Percentiles rank a stretch among this genome's conserved stretches.
phyloP scores from a whole-genome alignment of 805 yeast species.

The Nakazawaea wyomingensis region DNA sequence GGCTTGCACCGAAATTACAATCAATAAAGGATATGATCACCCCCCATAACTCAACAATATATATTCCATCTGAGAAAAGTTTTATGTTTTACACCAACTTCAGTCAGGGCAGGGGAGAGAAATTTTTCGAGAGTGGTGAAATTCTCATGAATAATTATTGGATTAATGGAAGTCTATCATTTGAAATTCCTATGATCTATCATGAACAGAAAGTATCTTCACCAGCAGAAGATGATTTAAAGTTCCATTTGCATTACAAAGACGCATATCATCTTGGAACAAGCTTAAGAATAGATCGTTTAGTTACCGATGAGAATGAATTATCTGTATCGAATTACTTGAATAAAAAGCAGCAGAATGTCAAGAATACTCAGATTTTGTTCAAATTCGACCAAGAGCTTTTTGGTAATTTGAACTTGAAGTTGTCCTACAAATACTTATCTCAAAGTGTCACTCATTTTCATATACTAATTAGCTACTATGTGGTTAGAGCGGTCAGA shows the following conservation, averaged over 20 bases:
- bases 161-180: slow-evolving; percentile 33
- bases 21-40: slow-evolving; percentile 14
- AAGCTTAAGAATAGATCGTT: slow-evolving; percentile 25
- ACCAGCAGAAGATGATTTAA: slow-evolving; percentile 14
- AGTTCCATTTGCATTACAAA: slow-evolving; percentile 17
- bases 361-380: slow-evolving; percentile 14
- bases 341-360: not conserved
- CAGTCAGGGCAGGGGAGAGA: slow-evolving; percentile 32
- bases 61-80: slow-evolving; percentile 17
- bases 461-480: slow-evolving; percentile 28
- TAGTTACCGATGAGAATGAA: slow-evolving; percentile 18
- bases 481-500: slow-evolving; percentile 28
- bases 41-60: slow-evolving; percentile 20
- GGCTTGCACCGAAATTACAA: slow-evolving; percentile 28
- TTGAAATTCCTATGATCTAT: slow-evolving; percentile 25
- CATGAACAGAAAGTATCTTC: slow-evolving; percentile 11
- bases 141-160: slow-evolving; percentile 25
- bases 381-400: slow-evolving; percentile 27
- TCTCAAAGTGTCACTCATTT: slow-evolving; percentile 16
- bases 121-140: slow-evolving; percentile 26
- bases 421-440: slow-evolving; percentile 18
- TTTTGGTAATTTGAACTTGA: slow-evolving; percentile 23
- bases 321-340: not conserved
- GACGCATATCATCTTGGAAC: slow-evolving; percentile 33
- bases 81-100: slow-evolving; percentile 36